Evolutionary conservation across 1,284 basidiomycete species (phyloP), one percentile per base, ranked within the genome.

Genomic region (Moesziomyces sp.): DNA sequence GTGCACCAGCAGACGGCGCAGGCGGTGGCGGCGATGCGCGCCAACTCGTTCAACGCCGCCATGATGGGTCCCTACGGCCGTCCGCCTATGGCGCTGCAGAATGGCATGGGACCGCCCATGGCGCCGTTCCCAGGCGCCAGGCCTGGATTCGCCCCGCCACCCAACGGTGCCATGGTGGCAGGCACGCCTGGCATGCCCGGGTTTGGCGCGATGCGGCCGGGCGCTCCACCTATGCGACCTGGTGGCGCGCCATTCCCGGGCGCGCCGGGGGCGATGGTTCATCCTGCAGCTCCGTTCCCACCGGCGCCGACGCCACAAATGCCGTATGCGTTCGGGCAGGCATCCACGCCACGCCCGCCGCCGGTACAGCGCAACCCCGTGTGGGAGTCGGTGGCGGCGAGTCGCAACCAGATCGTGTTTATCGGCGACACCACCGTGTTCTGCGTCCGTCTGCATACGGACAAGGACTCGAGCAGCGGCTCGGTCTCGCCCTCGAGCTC

Each of bases 371-470:
- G 75, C 64, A 81, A 80, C 23, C 79, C 81, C 0, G 73, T 79
- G 35, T 77, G 81, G 73, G 82, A 83, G 49, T 77, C 73, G 13
- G 77, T 82, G 1, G 67, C 74, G 0, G 74, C 79, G 26, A 81
- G 79, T 34, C 76, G 82, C 46, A 75, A 70, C 61, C 77, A 83
- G 51, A 83, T 83, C 21, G 72, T 83, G 19, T 82, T 83, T 45
- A 74, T 77, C 46, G 79, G 81, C 30, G 81, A 82, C 47, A 73
- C 74, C 11, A 74, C 77, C n/a, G 75, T 80, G 28, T 81, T 76
- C 49, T 74, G 71, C 52, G 74, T 82, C 19, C 59, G 76, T n/a
- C 53, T 79, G 44, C 76, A 78, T 43, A 56, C 71, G 30, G 71
- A 74, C 13, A 64, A 58, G 45, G 64, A 64, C 24, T 46, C 52